Evolutionary conservation across 306 rosid genomes (phyloP).

Genomic region (Cicer chorassanicum): DNA sequence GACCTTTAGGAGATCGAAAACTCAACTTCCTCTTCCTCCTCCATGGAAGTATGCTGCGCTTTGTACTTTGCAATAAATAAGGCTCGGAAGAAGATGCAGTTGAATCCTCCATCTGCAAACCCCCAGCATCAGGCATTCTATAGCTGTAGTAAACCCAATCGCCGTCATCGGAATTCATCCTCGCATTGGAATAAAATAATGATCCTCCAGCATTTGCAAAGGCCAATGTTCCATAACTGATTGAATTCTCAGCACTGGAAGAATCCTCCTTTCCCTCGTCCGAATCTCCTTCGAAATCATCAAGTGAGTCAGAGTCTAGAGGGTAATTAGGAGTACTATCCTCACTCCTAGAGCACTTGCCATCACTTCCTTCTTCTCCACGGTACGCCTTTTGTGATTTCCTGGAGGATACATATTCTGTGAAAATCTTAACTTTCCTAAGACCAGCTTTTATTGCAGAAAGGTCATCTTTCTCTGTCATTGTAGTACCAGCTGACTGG

Average conservation of each 20-base stretch:
- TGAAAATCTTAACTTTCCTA: conserved; percentile 81
- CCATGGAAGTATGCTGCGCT: conserved; percentile 84
- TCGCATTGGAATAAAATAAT: conserved; percentile 54
- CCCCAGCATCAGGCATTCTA: conserved; percentile 72
- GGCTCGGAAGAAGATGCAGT: conserved; percentile 58
- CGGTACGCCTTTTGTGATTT: conserved; percentile 66
- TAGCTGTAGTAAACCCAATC: conserved; percentile 90
- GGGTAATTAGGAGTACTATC: conserved; percentile 75
- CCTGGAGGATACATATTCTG: conserved; percentile 76
- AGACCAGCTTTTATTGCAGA: conserved; percentile 93
- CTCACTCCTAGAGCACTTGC: conserved; percentile 85
- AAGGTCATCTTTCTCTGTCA: conserved; percentile 77
- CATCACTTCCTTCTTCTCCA: conserved; percentile 81
- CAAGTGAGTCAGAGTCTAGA: conserved; percentile 77
- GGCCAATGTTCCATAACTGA: conserved; percentile 91
- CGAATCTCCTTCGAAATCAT: conserved; percentile 77
- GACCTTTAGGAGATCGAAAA: conserved; percentile 85
- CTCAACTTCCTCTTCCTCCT: conserved; percentile 95
- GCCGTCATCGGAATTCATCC: conserved; percentile 62
- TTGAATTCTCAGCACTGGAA: conserved; percentile 76
- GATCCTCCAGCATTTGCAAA: conserved; percentile 83
- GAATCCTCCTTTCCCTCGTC: conserved; percentile 76
- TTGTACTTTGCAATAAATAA: conserved; percentile 63
- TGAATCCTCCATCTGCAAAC: conserved; percentile 60
- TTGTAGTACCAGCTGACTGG: conserved; percentile 54